phyloP scores from a whole-genome alignment of 2,329 filamentous ascomycete species.

The Sphaerulina musiva region DNA sequence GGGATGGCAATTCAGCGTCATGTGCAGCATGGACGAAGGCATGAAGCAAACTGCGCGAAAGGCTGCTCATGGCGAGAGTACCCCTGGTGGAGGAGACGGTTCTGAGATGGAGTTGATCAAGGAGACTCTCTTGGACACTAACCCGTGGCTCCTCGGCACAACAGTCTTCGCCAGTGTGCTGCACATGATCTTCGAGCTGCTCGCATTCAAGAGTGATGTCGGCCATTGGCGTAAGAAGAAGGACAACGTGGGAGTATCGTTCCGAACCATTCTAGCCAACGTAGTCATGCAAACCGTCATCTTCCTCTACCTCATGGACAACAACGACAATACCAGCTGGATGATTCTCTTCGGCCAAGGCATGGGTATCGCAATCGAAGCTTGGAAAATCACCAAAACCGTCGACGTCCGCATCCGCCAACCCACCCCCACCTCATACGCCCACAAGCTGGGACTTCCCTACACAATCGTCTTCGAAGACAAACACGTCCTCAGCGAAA shows the following conservation, averaged over 20 bases:
- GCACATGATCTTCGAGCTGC: constrained; percentile 90
- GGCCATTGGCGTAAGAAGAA: constrained; percentile 99
- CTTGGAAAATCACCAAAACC: constrained; percentile 95
- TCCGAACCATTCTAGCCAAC: constrained; percentile 92
- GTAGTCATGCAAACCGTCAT: constrained; percentile 96
- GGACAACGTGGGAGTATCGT: constrained; percentile 93
- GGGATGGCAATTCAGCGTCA: constrained; percentile 82
- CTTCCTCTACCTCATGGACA: constrained; percentile 94
- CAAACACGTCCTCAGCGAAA: constrained; percentile 91
- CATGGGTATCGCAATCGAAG: constrained; percentile 69
- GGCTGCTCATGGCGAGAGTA: constrained; percentile 64
- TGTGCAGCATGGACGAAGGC: constrained; percentile 78
- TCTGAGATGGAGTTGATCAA: constrained; percentile 97
- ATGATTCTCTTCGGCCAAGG: constrained; percentile 96
- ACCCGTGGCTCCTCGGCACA: constrained; percentile 79
- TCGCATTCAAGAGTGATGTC: constrained; percentile 97
- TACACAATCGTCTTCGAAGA: constrained; percentile 84
- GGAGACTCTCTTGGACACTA: constrained; percentile 87
- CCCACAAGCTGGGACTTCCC: constrained; percentile 48
- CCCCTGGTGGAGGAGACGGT: constrained; percentile 76
- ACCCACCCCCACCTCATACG: constrained; percentile 57
- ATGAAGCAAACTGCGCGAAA: constrained; percentile 75
- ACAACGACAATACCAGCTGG: constrained; percentile 96
- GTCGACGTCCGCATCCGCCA: constrained; percentile 79
- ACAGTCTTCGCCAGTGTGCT: constrained; percentile 79